Percentiles rank a stretch among this genome's conserved stretches.
Evolutionary conservation across 2,329 filamentous ascomycete genomes (phyloP).

Genomic region (Colletotrichum eleusines): DNA sequence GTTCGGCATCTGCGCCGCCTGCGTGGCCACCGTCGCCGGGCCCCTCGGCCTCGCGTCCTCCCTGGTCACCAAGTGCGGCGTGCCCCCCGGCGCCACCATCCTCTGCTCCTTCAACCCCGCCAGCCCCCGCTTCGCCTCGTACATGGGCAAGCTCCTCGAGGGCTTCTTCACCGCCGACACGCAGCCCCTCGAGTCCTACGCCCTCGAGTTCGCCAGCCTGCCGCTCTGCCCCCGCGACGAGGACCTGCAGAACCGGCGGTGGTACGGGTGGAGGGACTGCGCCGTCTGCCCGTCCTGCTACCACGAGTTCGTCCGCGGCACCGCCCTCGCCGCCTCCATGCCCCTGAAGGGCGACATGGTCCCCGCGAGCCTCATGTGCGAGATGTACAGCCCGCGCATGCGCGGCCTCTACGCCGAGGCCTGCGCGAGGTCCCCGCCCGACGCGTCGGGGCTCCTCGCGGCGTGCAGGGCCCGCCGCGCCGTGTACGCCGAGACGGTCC

Average conservation of each 20-base stretch:
- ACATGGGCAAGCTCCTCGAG: slow-evolving; percentile 45
- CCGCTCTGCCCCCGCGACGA: slow-evolving; percentile 47
- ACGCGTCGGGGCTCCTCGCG: slow-evolving; percentile 45
- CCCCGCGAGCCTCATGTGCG: slow-evolving; percentile 49
- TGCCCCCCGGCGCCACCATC: slow-evolving; percentile 41
- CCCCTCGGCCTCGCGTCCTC: slow-evolving; percentile 47
- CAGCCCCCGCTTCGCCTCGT: slow-evolving; percentile 47
- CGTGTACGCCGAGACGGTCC: slow-evolving; percentile 52
- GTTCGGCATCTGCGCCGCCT: slow-evolving; percentile 54
- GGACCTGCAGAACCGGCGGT: slow-evolving; percentile 43
- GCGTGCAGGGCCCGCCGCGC: slow-evolving; percentile 46
- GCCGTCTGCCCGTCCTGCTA: slow-evolving; percentile 55
- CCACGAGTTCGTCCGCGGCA: slow-evolving; percentile 48
- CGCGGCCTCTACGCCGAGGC: slow-evolving; percentile 50
- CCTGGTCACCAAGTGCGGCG: slow-evolving; percentile 47
- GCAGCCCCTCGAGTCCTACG: slow-evolving; percentile 47
- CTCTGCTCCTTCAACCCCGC: slow-evolving; percentile 52
- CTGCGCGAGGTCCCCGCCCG: slow-evolving; percentile 44
- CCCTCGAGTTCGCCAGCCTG: slow-evolving; percentile 48
- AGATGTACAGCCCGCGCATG: slow-evolving; percentile 55
- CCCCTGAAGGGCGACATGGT: slow-evolving; percentile 45
- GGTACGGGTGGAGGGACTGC: slow-evolving; percentile 54
- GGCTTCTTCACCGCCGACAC: slow-evolving; percentile 47
- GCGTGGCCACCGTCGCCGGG: slow-evolving; percentile 50
- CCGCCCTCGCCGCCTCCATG: slow-evolving; percentile 48